A percentile compares a stretch with the other conserved stretches of the same genome.
Evolutionary conservation across 2,329 filamentous ascomycete species (phyloP).

Genomic region (Epichloe gansuensis): DNA sequence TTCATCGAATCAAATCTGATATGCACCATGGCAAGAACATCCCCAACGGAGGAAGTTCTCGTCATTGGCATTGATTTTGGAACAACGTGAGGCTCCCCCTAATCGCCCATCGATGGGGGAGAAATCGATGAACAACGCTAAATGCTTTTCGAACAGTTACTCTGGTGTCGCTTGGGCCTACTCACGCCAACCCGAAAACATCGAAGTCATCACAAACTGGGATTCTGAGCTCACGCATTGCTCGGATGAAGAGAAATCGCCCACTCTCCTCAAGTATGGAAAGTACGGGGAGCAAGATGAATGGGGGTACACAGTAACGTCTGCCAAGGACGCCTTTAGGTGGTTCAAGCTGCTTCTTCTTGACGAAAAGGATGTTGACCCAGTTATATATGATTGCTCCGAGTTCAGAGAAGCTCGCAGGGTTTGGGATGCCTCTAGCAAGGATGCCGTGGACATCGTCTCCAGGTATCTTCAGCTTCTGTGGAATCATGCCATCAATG

Average conservation of each 20-base stretch:
- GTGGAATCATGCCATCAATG: conserved; percentile 18
- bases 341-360: conserved; percentile 32
- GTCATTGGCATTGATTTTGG: conserved; percentile 33
- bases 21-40: not conserved
- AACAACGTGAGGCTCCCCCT: conserved; percentile 24
- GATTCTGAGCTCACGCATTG: conserved; percentile 10
- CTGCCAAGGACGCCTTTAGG: conserved; percentile 11
- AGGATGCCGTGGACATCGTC: conserved; percentile 16
- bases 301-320: conserved; percentile 22
- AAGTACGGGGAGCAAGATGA: fast-evolving
- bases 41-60: conserved; percentile 9
- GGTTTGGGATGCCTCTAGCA: conserved; percentile 4
- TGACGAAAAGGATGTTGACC: conserved; percentile 16
- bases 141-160: conserved; percentile 12
- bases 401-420: conserved; percentile 11
- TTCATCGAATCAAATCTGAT: not conserved
- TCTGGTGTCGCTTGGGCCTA: conserved; percentile 29
- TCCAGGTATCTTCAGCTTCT: conserved; percentile 19
- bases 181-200: conserved; percentile 13
- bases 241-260: conserved; percentile 19
- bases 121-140: no score
- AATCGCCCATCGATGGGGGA: no score
- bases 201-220: conserved; percentile 21
- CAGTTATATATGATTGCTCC: conserved; percentile 9
- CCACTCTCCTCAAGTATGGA: conserved; percentile 14